phyloP scores from a whole-genome alignment of 805 yeast species.

The Starmerella tilneyi region DNA sequence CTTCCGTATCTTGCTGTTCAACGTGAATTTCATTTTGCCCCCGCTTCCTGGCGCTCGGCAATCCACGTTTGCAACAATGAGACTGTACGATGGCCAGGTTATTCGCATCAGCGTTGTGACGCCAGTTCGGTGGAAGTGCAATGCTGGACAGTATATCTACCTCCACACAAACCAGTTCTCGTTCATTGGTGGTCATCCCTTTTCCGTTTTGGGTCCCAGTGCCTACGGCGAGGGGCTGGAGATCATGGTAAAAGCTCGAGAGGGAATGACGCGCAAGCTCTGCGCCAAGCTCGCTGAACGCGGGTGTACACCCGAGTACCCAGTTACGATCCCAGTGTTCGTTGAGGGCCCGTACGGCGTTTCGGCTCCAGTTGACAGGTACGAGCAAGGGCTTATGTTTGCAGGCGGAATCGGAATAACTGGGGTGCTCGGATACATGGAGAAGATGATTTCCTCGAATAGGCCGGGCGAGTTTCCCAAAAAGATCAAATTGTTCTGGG shows the following conservation, averaged over 20 bases:
- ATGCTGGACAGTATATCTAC: slow-evolving; percentile 56
- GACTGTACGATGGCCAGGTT: slow-evolving; percentile 38
- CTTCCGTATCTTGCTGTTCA: slow-evolving; percentile 37
- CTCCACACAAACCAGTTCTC: slow-evolving; percentile 39
- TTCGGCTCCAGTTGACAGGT: slow-evolving; percentile 39
- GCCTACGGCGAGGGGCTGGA: slow-evolving; percentile 37
- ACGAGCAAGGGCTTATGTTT: slow-evolving; percentile 40
- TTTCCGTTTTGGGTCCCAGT: slow-evolving; percentile 41
- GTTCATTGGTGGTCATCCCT: slow-evolving; percentile 63
- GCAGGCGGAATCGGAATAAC: slow-evolving; percentile 63
- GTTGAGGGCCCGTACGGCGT: slow-evolving; percentile 58
- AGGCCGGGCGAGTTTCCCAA: slow-evolving; percentile 12
- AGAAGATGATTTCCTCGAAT: slow-evolving; percentile 22
- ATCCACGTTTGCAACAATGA: slow-evolving; percentile 33
- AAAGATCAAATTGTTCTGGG: slow-evolving; percentile 28
- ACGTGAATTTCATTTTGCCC: slow-evolving; percentile 27
- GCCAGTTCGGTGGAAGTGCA: slow-evolving; percentile 45
- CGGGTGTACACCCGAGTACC: slow-evolving; percentile 29
- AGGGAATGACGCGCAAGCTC: slow-evolving; percentile 43
- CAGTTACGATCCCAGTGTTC: slow-evolving; percentile 35
- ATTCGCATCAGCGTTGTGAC: slow-evolving; percentile 42
- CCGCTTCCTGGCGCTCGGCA: slow-evolving; percentile 33
- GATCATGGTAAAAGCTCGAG: slow-evolving; percentile 42
- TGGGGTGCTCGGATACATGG: slow-evolving; percentile 42
- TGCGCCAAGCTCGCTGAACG: slow-evolving; percentile 30